Conservation (phyloP, 768 basidiomycete species). For the Favolaschia claudopus region DNA sequence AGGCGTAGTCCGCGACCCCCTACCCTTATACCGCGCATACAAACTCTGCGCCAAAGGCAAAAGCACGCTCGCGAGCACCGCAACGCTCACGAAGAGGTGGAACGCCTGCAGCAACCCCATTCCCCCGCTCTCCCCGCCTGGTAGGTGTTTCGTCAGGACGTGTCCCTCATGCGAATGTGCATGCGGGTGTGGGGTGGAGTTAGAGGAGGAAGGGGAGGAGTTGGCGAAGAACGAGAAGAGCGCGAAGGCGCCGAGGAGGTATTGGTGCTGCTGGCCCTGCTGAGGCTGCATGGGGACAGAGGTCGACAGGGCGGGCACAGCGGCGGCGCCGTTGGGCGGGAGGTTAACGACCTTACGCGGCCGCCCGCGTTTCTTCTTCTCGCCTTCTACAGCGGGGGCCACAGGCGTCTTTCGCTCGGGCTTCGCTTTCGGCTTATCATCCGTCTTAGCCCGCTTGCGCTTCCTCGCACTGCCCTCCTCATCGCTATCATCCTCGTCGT, state of each 20-base stretch:
- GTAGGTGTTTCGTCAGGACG: conserved; percentile 54
- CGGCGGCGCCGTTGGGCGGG: conserved; percentile 44
- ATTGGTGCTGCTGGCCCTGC: conserved; percentile 59
- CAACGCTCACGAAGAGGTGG: conserved; percentile 70
- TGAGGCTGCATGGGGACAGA: conserved; percentile 25
- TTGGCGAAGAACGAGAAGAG: conserved; percentile 89
- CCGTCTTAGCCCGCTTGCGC: conserved; percentile 70
- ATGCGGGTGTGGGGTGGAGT: conserved; percentile 48
- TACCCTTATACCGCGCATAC: no score
- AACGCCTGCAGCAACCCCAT: conserved; percentile 67
- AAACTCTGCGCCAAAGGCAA: conserved; percentile 26
- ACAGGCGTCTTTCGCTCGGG: conserved; percentile 49
- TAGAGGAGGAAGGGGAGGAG: conserved; percentile 43
- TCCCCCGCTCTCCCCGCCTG: conserved; percentile 29
- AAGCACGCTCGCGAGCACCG: conserved; percentile 66
- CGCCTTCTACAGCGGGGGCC: conserved; percentile 41
- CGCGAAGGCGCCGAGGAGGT: conserved; percentile 83
- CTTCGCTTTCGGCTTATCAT: conserved; percentile 57
- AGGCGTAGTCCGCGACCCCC: no score
- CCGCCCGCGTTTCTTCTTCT: conserved; percentile 86
- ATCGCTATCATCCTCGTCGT: conserved; percentile 61
- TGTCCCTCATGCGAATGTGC: conserved; percentile 68
- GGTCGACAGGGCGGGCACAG: conserved; percentile 33
- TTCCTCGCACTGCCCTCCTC: conserved; percentile 56
- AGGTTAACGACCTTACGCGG: conserved; percentile 75